Conservation (phyloP, 2,329 filamentous ascomycete species). For the Verticillium isaacii region DNA sequence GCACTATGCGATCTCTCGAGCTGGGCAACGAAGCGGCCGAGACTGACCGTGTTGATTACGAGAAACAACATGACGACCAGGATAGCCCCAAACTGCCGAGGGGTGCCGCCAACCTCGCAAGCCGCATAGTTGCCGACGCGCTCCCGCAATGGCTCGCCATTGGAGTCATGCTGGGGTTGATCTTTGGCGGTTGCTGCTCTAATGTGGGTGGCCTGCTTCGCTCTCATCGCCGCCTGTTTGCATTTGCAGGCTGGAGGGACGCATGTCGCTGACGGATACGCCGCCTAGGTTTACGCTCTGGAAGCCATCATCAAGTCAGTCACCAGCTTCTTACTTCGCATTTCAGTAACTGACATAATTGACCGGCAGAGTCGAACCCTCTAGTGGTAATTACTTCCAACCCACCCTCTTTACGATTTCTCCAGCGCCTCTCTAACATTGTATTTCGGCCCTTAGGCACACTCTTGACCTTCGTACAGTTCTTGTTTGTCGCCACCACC, state of each 20-base stretch:
- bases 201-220: conserved; percentile 58
- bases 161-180: conserved; percentile 70
- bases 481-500: conserved; percentile 73
- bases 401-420: background rate
- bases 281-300: conserved; percentile 78
- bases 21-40: background rate
- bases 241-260: background rate
- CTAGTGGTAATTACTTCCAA: conserved; percentile 60
- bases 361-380: conserved; percentile 65
- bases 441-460: conserved; percentile 52
- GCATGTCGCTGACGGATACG: conserved; percentile 1
- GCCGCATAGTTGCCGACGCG: conserved; percentile 51
- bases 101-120: conserved; percentile 20
- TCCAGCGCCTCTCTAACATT: background rate
- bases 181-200: conserved; percentile 93
- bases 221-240: background rate
- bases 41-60: background rate
- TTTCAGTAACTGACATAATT: conserved; percentile 12
- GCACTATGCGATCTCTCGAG: background rate
- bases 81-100: background rate
- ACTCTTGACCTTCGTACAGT: conserved; percentile 85
- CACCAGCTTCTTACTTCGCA: background rate
- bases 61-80: background rate
- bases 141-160: conserved; percentile 61
- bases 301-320: conserved; percentile 91